Conservation (phyloP, 2,329 filamentous ascomycete genomes). For the Pseudogymnoascus sp. region DNA sequence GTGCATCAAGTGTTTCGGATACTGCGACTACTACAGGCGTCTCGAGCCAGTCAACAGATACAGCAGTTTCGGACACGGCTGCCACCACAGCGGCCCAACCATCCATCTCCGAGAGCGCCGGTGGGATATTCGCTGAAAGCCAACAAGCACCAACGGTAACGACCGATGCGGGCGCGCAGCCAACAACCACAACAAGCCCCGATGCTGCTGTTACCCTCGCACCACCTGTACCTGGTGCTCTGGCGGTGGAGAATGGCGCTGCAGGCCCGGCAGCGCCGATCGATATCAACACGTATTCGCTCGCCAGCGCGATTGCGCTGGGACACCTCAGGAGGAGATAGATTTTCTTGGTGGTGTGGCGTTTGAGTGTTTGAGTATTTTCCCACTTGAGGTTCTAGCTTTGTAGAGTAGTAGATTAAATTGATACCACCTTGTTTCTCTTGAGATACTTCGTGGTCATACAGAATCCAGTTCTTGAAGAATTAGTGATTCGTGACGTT, state of each 20-base stretch:
- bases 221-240: conserved; percentile 10
- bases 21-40: not conserved
- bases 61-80: conserved; percentile 11
- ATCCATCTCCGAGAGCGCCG: not conserved
- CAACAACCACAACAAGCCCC: not conserved
- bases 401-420: conserved; percentile 8
- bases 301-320: conserved; percentile 23
- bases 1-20: not conserved
- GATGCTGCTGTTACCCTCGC: conserved; percentile 8
- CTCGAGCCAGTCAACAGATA: not conserved
- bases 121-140: not conserved
- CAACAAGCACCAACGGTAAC: not conserved
- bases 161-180: not conserved
- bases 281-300: conserved; percentile 24
- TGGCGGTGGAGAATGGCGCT: conserved; percentile 7
- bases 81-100: not conserved
- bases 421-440: conserved; percentile 7
- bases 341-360: conserved; percentile 10
- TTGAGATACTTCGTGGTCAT: not conserved
- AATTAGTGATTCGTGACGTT: not conserved
- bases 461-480: not conserved
- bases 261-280: conserved; percentile 13
- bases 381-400: conserved; percentile 5
- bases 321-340: conserved; percentile 20
- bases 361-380: conserved; percentile 8